Base-by-base conservation (phyloP, 306 rosid genomes). In the Prinsepia uniflora region DNA sequence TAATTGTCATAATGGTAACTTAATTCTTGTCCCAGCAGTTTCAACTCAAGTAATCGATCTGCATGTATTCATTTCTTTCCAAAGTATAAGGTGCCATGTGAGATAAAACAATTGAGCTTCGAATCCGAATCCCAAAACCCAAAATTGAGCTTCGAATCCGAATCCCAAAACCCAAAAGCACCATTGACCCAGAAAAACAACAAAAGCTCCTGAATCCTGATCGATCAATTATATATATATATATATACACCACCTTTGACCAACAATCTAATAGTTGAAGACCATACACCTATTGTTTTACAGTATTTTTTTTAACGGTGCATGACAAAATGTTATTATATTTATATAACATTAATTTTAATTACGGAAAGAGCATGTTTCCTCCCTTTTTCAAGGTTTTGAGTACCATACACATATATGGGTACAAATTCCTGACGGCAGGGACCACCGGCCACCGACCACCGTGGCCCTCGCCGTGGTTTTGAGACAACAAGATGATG, bases 1-100 rank as follows among this genome's bases (percentile, higher is more conserved):
- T 39, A 40, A 40, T 8, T 11, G 50, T 41, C 39, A 70, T 12
- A 48, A 22, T 66, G 2, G 59, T 10, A 70, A 44, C 52, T 65
- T 24, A 24, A 24, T 24, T 11, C 36, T 7, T 22, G 50, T 68
- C 40, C 63, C 20, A 40, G 50, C 20, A 40, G 50, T 22, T 43
- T 14, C 56, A 65, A n/a, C 56, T 14, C 56, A 65, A n/a, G n/a
- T 44, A 64, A 12, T 61, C 30, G 30, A 24, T 24, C 53, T 30
- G 36, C 36, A 30, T 30, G 36, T 0, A 42, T 42, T 63, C 6
- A 1, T 63, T n/a, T 22, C 6, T 34, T 24, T n/a, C 34, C 55
- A 8, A 64, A 48, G 49, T 17, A 63, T 18, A 71, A 74, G 57
- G 49, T 55, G 73, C 79, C 79, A 75, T 75, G 74, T 67, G 79